Conservation (phyloP, 2,329 filamentous ascomycete species). For the Chlorencoelia australis region DNA sequence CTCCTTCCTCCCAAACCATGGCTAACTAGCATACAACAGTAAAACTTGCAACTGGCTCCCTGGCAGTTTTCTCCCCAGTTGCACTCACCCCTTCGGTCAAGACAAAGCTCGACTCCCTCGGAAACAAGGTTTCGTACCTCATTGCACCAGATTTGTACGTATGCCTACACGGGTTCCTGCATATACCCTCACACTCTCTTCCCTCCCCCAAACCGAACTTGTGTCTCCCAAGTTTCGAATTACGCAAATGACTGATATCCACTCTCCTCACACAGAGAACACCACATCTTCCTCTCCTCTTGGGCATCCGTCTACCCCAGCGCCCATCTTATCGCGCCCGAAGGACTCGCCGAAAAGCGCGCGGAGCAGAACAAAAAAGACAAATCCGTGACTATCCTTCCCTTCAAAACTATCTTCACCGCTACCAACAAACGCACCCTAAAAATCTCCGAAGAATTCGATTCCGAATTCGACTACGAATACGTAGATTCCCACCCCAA, state of each 20-base stretch:
- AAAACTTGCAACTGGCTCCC: slow-evolving; percentile 62
- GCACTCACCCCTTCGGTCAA: slow-evolving; percentile 69
- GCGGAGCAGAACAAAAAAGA: slow-evolving; percentile 46
- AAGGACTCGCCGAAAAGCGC: slow-evolving; percentile 77
- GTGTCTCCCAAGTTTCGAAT: too few species aligned
- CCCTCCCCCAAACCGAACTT: too few species aligned
- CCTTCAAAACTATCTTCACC: slow-evolving; percentile 60
- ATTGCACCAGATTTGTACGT: slow-evolving; percentile 78
- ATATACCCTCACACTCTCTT: too few species aligned
- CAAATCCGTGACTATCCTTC: slow-evolving; percentile 29
- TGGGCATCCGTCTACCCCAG: slow-evolving; percentile 74
- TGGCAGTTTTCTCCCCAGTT: slow-evolving; percentile 88
- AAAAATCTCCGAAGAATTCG: slow-evolving; percentile 66
- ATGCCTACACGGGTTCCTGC: too few species aligned
- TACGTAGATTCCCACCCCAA: slow-evolving; percentile 73
- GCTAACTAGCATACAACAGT: slow-evolving; percentile 42
- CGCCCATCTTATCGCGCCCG: slow-evolving; percentile 72
- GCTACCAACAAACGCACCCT: slow-evolving; percentile 39
- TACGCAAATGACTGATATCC: too few species aligned
- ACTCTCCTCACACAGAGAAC: too few species aligned
- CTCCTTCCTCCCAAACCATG: background rate
- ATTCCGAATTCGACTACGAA: slow-evolving; percentile 76
- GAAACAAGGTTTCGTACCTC: slow-evolving; percentile 70
- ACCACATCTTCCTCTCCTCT: slow-evolving; percentile 84
- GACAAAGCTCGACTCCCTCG: slow-evolving; percentile 52